Evolutionary conservation across 441 rosid species (phyloP), one percentile per base, ranked within the genome.

Genomic region (Erodium moschatum): DNA sequence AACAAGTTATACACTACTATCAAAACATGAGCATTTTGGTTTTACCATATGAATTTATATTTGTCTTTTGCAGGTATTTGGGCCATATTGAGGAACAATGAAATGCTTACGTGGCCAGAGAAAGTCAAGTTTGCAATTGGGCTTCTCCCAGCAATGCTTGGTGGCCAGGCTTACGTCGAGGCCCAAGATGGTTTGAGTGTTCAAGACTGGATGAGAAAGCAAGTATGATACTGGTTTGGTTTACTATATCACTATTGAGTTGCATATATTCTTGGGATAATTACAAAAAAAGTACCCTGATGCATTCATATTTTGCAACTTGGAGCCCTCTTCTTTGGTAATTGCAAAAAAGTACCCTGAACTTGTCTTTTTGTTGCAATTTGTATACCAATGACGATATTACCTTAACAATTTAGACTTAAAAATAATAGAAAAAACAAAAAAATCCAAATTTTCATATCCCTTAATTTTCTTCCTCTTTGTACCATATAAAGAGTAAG

Each of bases 51-150:
- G 71, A 50, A 11, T 38, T 1, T 38, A 24, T 24, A 24, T 38
- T 1, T 38, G 61, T 67, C 13, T 75, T 65, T 68, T 71, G 67
- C 80, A 92, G 97, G 97, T 69, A 89, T 92, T 71, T 90, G 85
- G 86, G 98, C 98, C 67, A 92, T 92, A 67, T 82, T 92, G 71
- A 84, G 75, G 81, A 92, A 92, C 75, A 92, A 89, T 66, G 96
- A 89, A 78, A 92, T 92, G 97, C 81, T 92, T 74, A 89, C 96
- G 42, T 92, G 98, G 98, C 92, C 96, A 6, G 98, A 92, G 81
- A 92, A 92, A 76, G 85, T 86, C 61, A 92, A 89, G 78, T 92
- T 92, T 84, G 98, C 98, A 19, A 89, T 90, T 69, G 98, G 98
- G 63, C 91, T 92, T 62, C 80, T 92, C 50, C 98, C 97, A 35